Conservation (phyloP, 495 filamentous ascomycete species). For the Aspergillus nanangensis region DNA sequence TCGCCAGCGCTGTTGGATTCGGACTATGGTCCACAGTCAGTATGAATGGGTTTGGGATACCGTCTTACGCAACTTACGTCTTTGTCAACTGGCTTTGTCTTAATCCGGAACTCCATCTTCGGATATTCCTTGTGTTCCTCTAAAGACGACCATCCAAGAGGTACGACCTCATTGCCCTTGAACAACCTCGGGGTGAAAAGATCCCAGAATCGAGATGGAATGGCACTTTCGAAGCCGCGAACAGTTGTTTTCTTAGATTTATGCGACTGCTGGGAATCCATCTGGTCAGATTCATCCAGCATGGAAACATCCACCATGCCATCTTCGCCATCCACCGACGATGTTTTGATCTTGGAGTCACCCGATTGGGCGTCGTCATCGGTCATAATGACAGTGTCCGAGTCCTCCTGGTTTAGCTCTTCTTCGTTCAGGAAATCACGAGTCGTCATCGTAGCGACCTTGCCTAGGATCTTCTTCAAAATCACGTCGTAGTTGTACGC, state of each 20-base stretch:
- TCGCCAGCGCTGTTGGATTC: background rate
- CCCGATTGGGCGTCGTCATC: constrained; percentile 70
- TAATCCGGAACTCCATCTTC: constrained; percentile 48
- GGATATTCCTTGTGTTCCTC: constrained; percentile 53
- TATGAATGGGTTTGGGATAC: background rate
- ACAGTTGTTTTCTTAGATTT: constrained; percentile 9
- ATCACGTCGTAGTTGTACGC: constrained; percentile 55
- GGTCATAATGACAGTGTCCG: constrained; percentile 66
- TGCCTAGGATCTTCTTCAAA: constrained; percentile 54
- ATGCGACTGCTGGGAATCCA: constrained; percentile 19
- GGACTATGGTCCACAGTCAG: background rate
- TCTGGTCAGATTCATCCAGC: constrained; percentile 50
- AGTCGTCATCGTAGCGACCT: constrained; percentile 58
- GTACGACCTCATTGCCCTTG: constrained; percentile 48
- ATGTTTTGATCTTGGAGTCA: constrained; percentile 65
- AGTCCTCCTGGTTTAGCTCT: constrained; percentile 51
- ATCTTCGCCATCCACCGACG: constrained; percentile 83
- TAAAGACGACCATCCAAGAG: constrained; percentile 59
- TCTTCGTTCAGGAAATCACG: constrained; percentile 54
- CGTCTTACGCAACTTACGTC: constrained; percentile 13
- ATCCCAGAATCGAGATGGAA: constrained; percentile 54
- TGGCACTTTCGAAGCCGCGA: constrained; percentile 36
- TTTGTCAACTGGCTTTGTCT: constrained; percentile 12
- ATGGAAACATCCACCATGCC: constrained; percentile 88
- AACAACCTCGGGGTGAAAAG: constrained; percentile 69